Base-by-base conservation (phyloP, 1,139 yeast species). In the Tardiomyces digboiensis region DNA sequence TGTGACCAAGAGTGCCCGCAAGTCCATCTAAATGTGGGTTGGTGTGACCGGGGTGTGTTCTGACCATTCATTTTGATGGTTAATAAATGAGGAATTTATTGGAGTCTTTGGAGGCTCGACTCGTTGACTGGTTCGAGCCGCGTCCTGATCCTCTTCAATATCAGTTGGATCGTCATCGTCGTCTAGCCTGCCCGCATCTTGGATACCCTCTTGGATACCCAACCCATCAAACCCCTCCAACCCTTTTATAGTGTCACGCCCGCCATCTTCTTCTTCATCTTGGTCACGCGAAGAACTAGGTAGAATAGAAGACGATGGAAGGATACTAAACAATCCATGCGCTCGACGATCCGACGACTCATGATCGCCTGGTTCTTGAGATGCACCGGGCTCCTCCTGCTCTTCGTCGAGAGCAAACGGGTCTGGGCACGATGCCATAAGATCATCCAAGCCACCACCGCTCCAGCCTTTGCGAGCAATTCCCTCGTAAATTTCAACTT, bases 391-490 rank as follows among this genome's bases (percentile, higher is more conserved):
- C 10, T 43, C 46, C n/a, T 3, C 22, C 13, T 37, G 33, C n/a
- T n/a, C 57, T 3, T 49, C 57, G 12, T 48, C 50, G 18, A 54
- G 54, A 19, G 59, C 65, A 49, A 70, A 69, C 23, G 74, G 74
- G 46, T 68, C 72, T 1, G 65, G 63, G 65, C 76, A 64, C 19
- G 59, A 55, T 4, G 62, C 56, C 21, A 77, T 65, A 43, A 86
- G 64, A 22, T 75, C 80, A 57, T 86, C 94, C 37, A 85, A 64
- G 0, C 94, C 95, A 19, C 91, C 91, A 8, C 94, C 95, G 10
- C 83, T 73, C 87, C 89, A 82, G 7, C 94, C 93, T 59, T 86
- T 86, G 46, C 80, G 72, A 0, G 95, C 94, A 29, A 87, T 77
- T 19, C 84, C 82, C 56, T 84, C 95, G 53, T 78, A 80, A 5